Conservation (phyloP, 768 basidiomycete species). For the Bullera alba region DNA sequence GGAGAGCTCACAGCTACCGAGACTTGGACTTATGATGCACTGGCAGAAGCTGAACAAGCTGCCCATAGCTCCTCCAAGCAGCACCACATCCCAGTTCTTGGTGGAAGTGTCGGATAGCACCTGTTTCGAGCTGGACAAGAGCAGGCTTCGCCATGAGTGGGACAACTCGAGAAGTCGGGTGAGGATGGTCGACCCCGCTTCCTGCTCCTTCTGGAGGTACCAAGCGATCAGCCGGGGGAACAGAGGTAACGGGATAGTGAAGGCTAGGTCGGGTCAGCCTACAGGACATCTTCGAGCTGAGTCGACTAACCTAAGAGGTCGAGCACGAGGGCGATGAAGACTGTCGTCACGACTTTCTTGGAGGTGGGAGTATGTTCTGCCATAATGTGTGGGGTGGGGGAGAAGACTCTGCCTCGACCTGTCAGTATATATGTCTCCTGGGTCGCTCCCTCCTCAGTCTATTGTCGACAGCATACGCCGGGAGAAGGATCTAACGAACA, state of each 20-base stretch:
- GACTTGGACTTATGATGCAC: slow-evolving; percentile 63
- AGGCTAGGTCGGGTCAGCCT: slow-evolving; percentile 36
- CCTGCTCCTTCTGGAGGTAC: slow-evolving; percentile 72
- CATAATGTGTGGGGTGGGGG: too few species aligned
- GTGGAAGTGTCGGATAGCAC: not conserved
- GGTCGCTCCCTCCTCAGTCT: too few species aligned
- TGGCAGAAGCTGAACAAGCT: slow-evolving; percentile 46
- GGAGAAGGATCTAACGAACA: too few species aligned
- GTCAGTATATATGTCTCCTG: too few species aligned
- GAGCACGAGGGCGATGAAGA: slow-evolving; percentile 82
- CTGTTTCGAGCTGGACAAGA: slow-evolving; percentile 50
- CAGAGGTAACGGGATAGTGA: slow-evolving; percentile 89
- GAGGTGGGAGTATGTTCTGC: too few species aligned
- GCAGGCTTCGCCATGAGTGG: slow-evolving; percentile 59
- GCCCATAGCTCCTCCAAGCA: slow-evolving; percentile 92
- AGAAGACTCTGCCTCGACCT: too few species aligned
- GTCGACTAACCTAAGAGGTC: slow-evolving; percentile 65
- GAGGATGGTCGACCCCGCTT: slow-evolving; percentile 64
- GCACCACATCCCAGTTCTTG: slow-evolving; percentile 83
- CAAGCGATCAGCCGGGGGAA: slow-evolving; percentile 81
- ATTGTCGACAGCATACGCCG: too few species aligned
- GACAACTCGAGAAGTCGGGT: slow-evolving; percentile 63
- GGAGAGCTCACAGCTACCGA: slow-evolving; percentile 58
- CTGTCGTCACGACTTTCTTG: slow-evolving; percentile 62
- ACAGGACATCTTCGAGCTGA: not conserved